Percentiles rank a stretch among this genome's conserved stretches.
Conservation (phyloP, 2,329 filamentous ascomycete genomes). For the Arachnopeziza araneosa region DNA sequence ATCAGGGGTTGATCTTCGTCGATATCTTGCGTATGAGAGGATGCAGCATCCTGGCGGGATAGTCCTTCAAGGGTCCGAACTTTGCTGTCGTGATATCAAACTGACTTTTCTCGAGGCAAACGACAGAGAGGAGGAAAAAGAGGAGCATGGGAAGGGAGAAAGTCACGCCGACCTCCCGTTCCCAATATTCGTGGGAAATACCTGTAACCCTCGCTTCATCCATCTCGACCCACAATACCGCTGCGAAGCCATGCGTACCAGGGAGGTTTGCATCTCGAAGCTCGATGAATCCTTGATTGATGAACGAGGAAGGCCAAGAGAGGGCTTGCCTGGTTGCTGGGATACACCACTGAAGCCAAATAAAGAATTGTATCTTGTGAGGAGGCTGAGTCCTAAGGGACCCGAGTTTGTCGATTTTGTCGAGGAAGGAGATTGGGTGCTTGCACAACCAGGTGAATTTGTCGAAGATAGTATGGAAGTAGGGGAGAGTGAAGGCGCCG, state of each 20-base stretch:
- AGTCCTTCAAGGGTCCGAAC: not conserved
- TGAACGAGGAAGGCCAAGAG: not conserved
- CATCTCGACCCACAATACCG: constrained; percentile 6
- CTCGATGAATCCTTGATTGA: not conserved
- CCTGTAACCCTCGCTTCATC: not conserved
- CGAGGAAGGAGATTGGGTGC: not conserved
- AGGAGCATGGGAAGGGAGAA: not conserved
- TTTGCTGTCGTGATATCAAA: not conserved
- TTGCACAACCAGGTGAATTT: not conserved
- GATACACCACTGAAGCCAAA: not conserved
- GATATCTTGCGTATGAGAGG: constrained; percentile 1
- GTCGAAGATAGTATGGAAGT: not conserved
- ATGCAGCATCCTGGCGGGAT: constrained; percentile 1
- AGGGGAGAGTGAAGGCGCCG: no score
- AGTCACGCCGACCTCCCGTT: not conserved
- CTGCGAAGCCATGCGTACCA: not conserved
- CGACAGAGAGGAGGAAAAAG: not conserved
- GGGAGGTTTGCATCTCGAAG: constrained; percentile 2
- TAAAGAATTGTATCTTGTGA: not conserved
- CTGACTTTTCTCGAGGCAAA: not conserved
- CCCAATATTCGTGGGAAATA: not conserved
- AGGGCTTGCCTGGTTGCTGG: constrained; percentile 6
- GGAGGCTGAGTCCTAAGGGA: not conserved
- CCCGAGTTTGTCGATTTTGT: not conserved
- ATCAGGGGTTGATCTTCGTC: not conserved